Conservation (phyloP, 2,329 filamentous ascomycete species). For the Aspergillus sp. region DNA sequence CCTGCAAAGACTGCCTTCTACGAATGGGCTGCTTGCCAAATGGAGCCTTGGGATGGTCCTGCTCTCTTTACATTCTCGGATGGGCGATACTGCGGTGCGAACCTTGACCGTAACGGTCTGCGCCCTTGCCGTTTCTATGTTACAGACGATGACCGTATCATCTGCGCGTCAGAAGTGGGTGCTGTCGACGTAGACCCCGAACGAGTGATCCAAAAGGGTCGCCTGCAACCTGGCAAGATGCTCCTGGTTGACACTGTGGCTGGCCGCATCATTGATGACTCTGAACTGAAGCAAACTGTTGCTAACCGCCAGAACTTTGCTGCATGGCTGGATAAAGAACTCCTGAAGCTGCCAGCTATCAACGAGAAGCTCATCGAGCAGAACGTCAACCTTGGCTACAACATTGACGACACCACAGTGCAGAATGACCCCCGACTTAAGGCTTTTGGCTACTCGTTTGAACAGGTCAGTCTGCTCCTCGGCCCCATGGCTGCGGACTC, state of each 20-base stretch:
- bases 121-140: constrained; percentile 96
- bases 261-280: constrained; percentile 90
- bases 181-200: constrained; percentile 90
- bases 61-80: constrained; percentile 97
- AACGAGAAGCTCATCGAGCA: constrained; percentile 56
- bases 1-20: constrained; percentile 96
- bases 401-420: constrained; percentile 64
- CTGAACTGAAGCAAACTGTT: constrained; percentile 84
- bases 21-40: constrained; percentile 96
- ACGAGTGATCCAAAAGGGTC: constrained; percentile 84
- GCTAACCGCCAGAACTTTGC: constrained; percentile 84
- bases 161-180: constrained; percentile 94
- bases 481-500: constrained; percentile 96
- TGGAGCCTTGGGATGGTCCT: constrained; percentile 98
- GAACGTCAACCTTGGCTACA: constrained; percentile 58
- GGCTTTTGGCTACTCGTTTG: constrained; percentile 90
- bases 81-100: constrained; percentile 93
- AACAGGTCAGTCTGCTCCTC: constrained; percentile 87
- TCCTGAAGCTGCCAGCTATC: constrained; percentile 75
- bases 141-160: constrained; percentile 92
- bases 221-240: constrained; percentile 93
- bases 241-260: constrained; percentile 86
- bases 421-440: constrained; percentile 81
- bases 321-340: constrained; percentile 78
- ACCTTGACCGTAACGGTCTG: constrained; percentile 91